phyloP scores from a whole-genome alignment of 2,329 filamentous ascomycete species.

The Aspergillus uvarum region DNA sequence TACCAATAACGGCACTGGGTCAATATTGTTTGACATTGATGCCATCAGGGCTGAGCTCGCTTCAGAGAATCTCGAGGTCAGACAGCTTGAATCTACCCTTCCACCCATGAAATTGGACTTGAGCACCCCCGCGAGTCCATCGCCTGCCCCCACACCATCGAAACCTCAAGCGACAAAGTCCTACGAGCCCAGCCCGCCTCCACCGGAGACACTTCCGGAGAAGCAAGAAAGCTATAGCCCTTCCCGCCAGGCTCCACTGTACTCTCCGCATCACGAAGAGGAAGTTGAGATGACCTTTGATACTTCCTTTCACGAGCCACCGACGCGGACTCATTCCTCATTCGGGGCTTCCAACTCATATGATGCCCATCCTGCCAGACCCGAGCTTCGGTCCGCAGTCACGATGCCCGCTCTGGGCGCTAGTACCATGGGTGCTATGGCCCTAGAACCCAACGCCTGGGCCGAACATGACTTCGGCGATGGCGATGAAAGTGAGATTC shows the following conservation, averaged over 20 bases:
- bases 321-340: constrained; percentile 21
- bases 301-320: constrained; percentile 54
- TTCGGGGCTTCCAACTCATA: constrained; percentile 15
- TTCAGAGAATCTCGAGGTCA: constrained; percentile 67
- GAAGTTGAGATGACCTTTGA: constrained; percentile 70
- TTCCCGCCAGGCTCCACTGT: constrained; percentile 8
- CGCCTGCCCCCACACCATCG: constrained; percentile 22
- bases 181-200: constrained; percentile 37
- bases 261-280: constrained; percentile 28
- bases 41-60: constrained; percentile 86
- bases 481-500: constrained; percentile 68
- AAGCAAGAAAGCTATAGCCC: constrained; percentile 17
- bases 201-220: constrained; percentile 22
- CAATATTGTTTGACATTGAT: constrained; percentile 89
- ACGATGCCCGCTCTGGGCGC: constrained; percentile 32
- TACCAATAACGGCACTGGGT: constrained; percentile 32
- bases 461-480: constrained; percentile 56
- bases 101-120: constrained; percentile 83
- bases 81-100: constrained; percentile 81
- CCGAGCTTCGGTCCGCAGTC: constrained; percentile 31
- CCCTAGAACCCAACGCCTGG: constrained; percentile 64
- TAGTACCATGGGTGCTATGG: constrained; percentile 30
- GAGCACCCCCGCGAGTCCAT: constrained; percentile 26
- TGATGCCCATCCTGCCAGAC: constrained; percentile 21
- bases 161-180: constrained; percentile 43